Percentiles rank a stretch among this genome's conserved stretches.
These are phyloP conservation scores for Petrea volubilis DNA, from an alignment of 257 asterid species.

Conservation along the genomic window DNA sequence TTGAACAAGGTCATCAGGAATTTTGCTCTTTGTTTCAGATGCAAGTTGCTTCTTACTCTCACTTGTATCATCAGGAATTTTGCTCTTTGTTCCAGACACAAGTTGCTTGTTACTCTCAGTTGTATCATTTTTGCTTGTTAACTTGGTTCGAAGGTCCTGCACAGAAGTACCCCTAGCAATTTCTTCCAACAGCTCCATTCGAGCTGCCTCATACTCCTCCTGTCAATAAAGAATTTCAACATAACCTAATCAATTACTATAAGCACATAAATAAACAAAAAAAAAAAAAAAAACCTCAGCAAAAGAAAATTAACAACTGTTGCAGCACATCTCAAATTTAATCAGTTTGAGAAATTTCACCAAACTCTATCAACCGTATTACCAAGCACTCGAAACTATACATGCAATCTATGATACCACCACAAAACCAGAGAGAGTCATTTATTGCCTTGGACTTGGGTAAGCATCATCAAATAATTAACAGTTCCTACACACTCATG, in stretches of 20 bases:
- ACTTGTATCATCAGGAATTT: slow-evolving; percentile 73
- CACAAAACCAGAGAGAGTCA: too few species aligned
- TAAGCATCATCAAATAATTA: neutral
- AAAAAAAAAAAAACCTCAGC: slow-evolving; percentile 1
- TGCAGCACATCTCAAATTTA: slow-evolving; percentile 8
- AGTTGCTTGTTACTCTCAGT: slow-evolving; percentile 41
- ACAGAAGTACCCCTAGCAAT: slow-evolving; percentile 72
- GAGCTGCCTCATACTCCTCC: slow-evolving; percentile 97
- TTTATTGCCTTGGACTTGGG: slow-evolving; percentile 2
- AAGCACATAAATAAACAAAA: slow-evolving; percentile 2
- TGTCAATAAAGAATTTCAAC: slow-evolving; percentile 25
- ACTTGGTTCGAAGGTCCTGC: slow-evolving; percentile 65
- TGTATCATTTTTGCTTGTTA: slow-evolving; percentile 49
- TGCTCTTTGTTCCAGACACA: slow-evolving; percentile 46
- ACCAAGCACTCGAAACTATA: too few species aligned
- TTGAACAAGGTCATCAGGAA: slow-evolving; percentile 77
- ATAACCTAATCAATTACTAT: neutral
- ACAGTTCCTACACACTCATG: slow-evolving; percentile 9
- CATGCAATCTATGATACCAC: too few species aligned
- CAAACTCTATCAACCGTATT: slow-evolving; percentile 1
- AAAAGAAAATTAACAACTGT: neutral
- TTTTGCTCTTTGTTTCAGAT: too few species aligned
- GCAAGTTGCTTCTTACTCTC: too few species aligned
- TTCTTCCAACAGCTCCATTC: slow-evolving; percentile 85
- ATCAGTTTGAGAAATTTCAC: neutral